Evolutionary conservation across 2,329 filamentous ascomycete genomes (phyloP).

Genomic region (Fusarium austroafricanum): DNA sequence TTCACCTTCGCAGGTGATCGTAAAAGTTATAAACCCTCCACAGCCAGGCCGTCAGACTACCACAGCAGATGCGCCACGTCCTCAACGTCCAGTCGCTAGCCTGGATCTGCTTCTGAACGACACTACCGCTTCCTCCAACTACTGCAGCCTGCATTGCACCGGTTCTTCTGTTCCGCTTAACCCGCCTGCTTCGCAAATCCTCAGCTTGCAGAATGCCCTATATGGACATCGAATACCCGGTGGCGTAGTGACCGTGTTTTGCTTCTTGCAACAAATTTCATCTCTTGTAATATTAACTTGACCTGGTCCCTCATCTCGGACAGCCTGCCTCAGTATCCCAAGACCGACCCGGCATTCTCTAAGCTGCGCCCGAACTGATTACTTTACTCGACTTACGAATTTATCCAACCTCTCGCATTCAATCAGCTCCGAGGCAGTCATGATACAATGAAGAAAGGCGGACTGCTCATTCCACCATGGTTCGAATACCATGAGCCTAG

Average conservation of each 20-base stretch:
- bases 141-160: conserved; percentile 19
- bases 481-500: conserved; percentile 37
- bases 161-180: conserved; percentile 21
- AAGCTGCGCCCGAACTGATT: not conserved
- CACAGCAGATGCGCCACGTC: conserved; percentile 30
- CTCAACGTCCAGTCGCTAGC: conserved; percentile 28
- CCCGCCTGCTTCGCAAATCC: conserved; percentile 18
- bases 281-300: conserved; percentile 3
- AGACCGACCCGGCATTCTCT: not conserved
- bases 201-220: conserved; percentile 17
- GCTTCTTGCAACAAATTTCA: conserved; percentile 17
- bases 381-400: not conserved
- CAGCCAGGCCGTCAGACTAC: conserved; percentile 9
- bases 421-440: conserved; percentile 4
- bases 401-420: not conserved
- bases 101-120: conserved; percentile 16
- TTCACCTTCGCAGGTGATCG: conserved; percentile 1
- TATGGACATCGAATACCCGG: conserved; percentile 12
- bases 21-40: conserved; percentile 23
- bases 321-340: not conserved
- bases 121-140: conserved; percentile 1
- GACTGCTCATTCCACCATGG: conserved; percentile 44
- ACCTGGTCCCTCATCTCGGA: not conserved
- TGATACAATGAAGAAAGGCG: conserved; percentile 39
- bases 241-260: conserved; percentile 16